Base-by-base conservation (phyloP, 768 basidiomycete genomes). In the Hygrophorus pudorinus region DNA sequence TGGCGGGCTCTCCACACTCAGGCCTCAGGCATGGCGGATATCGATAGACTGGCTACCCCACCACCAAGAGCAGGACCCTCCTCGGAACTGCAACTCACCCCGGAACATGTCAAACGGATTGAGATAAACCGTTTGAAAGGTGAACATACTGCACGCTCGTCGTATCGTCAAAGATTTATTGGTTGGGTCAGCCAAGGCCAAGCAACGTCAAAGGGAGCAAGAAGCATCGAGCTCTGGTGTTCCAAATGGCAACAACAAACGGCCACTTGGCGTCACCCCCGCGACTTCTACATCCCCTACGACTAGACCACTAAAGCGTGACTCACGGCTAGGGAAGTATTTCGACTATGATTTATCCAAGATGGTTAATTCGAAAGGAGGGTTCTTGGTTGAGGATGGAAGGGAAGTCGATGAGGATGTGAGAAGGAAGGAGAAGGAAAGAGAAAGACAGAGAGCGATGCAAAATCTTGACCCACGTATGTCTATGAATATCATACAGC, bases 321-420 rank as follows among this genome's bases (percentile, higher is more conserved):
- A 91, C 53, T 74, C 81, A 10, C 76, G 86, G 28, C 68, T 91
- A 9, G 94, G 90, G 20, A 87, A 78, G 38, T 97, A 97, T 65
- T 94, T 94, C 52, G 94, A 98, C 52, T 98, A 96, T 76, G 93
- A 97, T 60, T 63, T 97, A 11, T 86, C 86, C 10, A 97, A 96
- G 70, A 87, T 97, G 81, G 83, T 91, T 56, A 97, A 99, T 60
- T 84, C 91, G 6, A 86, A 92, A 59, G 96, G 94, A 41, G 96
- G 96, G 1, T 99, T 97, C 62, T 63, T 99, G 56, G 71, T 94
- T 4, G 88, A 94, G 50, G 92, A 94, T 35, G 81, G 78, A n/a
- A 78, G 79, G 51, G 85, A 86, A 50, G 72, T 78, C 1, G 81
- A 88, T 53, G 88, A 87, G 46, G 81, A 85, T 21, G 63, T 79